Conservation (phyloP, 495 filamentous ascomycete genomes). For the Lasiosphaeria hispida region DNA sequence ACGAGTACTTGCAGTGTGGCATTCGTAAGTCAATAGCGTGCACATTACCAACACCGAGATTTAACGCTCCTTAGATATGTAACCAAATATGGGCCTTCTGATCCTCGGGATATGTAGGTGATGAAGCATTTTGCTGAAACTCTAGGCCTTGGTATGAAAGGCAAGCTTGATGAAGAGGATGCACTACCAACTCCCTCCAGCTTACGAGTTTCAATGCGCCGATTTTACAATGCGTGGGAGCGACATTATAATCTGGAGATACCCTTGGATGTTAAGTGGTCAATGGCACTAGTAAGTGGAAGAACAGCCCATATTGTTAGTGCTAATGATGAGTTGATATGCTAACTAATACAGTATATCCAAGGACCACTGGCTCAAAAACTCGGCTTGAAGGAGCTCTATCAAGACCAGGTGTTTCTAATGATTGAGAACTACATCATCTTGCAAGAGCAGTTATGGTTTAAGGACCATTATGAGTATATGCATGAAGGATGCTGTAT, state of each 20-base stretch:
- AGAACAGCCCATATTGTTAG: slow-evolving; percentile 6
- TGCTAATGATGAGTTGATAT: not conserved
- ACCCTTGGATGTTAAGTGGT: slow-evolving; percentile 2
- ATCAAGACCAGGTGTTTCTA: not conserved
- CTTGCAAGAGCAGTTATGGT: slow-evolving; percentile 2
- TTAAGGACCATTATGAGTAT: slow-evolving; percentile 1
- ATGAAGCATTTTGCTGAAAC: slow-evolving; percentile 9
- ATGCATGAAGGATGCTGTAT: not conserved
- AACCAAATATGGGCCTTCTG: slow-evolving; percentile 2
- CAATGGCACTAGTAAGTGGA: not conserved
- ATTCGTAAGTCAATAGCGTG: not conserved
- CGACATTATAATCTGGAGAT: not conserved
- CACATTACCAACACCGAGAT: too few relatives aligned
- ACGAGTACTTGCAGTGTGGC: slow-evolving; percentile 3
- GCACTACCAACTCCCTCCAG: too few relatives aligned
- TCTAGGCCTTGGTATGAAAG: not conserved
- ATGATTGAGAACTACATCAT: slow-evolving; percentile 5
- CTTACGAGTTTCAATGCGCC: too few relatives aligned
- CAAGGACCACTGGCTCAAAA: not conserved
- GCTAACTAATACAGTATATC: slow-evolving; percentile 2
- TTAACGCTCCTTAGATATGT: too few relatives aligned
- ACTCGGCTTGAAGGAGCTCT: not conserved
- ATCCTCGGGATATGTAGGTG: slow-evolving; percentile 6
- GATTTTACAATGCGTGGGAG: too few relatives aligned
- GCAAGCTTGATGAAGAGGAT: too few relatives aligned